Base-by-base conservation (phyloP, 2,329 filamentous ascomycete genomes). In the Colletotrichum navitas region DNA sequence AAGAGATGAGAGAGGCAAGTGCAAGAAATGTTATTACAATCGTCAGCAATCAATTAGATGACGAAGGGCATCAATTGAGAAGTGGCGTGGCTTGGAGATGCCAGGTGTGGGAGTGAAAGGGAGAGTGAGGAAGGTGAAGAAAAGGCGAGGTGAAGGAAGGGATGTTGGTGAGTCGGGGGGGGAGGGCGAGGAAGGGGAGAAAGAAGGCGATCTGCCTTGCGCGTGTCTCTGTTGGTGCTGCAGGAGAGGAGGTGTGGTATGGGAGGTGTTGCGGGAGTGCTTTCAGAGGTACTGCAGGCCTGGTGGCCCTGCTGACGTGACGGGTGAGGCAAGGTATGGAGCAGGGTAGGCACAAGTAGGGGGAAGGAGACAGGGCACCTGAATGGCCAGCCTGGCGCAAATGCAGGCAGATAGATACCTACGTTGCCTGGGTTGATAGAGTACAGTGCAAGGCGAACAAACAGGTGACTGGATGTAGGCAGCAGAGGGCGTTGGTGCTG, bases 21-120 rank as follows among this genome's bases (percentile, higher is more conserved):
- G 76, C 73, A 75, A 74, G 76, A 75, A 26, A 24, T n/a, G 47
- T 26, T 60, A 64, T 64, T 64, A 69, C 59, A 68, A n/a, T 72
- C 59, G 65, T 54, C 69, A 54, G 45, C 29, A 52, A 64, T 52
- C 41, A 64, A 56, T 63, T 41, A 52, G 34, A 63, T 51, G 60
- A 52, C 60, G 60, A 63, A 41, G 34, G 45, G 16, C 47, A 63
- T 63, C 60, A 41, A 63, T 72, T 63, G 69, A 56, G 59, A 54
- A 64, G 45, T 10, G 68, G 60, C 39, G 45, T 54, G 47, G 54
- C 66, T 54, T 64, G 29, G 59, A 47, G 54, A 51, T 72, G 71
- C 39, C 68, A 59, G 60, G 51, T 64, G 58, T 61, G 43, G 60
- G 61, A 63, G 47, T 36, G 58, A 58, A 45, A 54, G 47, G 41